Conservation (phyloP, 2,329 filamentous ascomycete species). For the Beauveria asiatica region DNA sequence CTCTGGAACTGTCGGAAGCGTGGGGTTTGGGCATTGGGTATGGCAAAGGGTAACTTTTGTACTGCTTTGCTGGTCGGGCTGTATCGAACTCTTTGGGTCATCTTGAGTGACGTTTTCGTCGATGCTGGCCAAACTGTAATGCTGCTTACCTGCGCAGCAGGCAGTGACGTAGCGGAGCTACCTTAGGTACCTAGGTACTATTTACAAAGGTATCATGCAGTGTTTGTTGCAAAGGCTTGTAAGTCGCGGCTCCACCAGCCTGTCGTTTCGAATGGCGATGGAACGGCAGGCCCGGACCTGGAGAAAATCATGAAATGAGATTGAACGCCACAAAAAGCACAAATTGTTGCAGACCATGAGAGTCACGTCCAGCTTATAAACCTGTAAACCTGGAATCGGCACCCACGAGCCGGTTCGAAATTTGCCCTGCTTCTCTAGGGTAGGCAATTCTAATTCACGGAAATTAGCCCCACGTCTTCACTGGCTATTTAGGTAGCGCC, state of each 20-base stretch:
- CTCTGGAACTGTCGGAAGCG: background rate
- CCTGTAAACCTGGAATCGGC: background rate
- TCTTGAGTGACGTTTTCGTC: background rate
- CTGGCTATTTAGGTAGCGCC: background rate
- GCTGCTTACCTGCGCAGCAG: background rate
- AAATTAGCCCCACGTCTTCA: background rate
- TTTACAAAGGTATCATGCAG: no score
- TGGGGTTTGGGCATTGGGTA: background rate
- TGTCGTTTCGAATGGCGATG: no score
- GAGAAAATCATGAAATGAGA: background rate
- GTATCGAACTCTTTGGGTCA: background rate
- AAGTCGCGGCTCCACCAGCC: no score
- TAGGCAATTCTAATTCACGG: background rate
- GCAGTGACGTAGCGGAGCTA: background rate
- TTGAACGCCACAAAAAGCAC: background rate
- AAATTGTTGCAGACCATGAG: background rate
- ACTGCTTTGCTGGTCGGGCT: background rate
- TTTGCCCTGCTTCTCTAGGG: background rate
- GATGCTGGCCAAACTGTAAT: background rate
- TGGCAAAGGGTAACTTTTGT: background rate
- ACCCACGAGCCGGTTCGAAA: constrained; percentile 10
- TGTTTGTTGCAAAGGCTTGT: background rate
- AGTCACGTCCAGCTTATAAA: background rate
- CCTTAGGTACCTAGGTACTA: no score
- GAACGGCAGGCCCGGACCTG: background rate